Base-by-base conservation (phyloP, 176 grass and related monocot genomes). In the Oropetium thomaeum region DNA sequence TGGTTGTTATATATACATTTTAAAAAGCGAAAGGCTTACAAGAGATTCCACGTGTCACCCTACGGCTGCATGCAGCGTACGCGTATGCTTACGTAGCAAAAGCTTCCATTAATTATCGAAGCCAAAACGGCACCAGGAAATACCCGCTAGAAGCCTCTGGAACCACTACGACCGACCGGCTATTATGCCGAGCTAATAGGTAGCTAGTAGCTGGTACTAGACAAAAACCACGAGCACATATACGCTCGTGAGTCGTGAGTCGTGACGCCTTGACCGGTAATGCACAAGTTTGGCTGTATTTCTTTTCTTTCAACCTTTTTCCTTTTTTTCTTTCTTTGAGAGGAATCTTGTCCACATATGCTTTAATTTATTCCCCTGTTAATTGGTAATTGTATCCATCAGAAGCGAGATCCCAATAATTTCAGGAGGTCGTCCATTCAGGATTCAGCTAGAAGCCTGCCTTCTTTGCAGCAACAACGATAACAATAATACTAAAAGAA, bases 81-180 rank as follows among this genome's bases (percentile, higher is more conserved):
- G n/a, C n/a, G n/a, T n/a, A n/a, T n/a, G n/a, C n/a, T n/a, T n/a
- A n/a, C 49, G n/a, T 23, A 23, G 51, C n/a, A 23, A 23, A 23
- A 23, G 14, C 51, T 44, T 44, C 13, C 42, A 16, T 44, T 44
- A 44, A 16, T 44, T 44, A 44, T 44, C 42, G 12, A 20, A 49
- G 20, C 45, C 17, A 49, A 49, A 49, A 4, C 45, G 16, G 16
- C 5, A 49, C 5, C n/a, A n/a, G n/a, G n/a, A n/a, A n/a, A n/a
- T n/a, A n/a, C n/a, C n/a, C n/a, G n/a, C n/a, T 69, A 52, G 70
- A 73, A 73, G 22, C 51, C 7, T 72, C 70, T 72, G 3, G 70
- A 57, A 39, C 13, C 22, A n/a, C 70, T 72, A 57, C 2, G 16
- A 47, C 13, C 15, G 44, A 14, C 43, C 14, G 44, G 15, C 45